Conservation (phyloP, 1,284 basidiomycete species). For the Irpex sp. region DNA sequence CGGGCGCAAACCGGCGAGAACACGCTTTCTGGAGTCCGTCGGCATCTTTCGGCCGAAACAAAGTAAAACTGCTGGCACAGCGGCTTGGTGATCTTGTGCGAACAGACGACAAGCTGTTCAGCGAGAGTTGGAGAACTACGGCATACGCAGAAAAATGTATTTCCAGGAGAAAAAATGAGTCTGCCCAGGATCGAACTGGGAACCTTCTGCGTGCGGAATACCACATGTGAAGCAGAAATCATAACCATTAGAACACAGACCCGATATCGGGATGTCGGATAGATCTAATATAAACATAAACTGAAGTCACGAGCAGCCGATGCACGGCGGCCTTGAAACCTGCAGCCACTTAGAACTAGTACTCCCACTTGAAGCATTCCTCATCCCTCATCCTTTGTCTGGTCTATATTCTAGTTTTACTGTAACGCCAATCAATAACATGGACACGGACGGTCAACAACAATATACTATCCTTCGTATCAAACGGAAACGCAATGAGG, state of each 20-base stretch:
- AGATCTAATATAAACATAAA: neutral
- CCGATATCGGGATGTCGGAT: slow-evolving; percentile 5
- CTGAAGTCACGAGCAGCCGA: no score
- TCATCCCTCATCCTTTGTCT: no score
- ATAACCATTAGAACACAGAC: slow-evolving; percentile 31
- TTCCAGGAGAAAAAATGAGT: slow-evolving; percentile 18
- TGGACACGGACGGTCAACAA: slow-evolving; percentile 6
- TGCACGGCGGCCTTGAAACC: no score
- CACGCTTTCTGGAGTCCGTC: neutral
- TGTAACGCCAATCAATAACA: neutral
- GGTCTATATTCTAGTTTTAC: no score
- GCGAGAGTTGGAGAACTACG: neutral
- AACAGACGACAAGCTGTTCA: no score
- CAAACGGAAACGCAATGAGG: slow-evolving; percentile 75
- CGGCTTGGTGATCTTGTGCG: neutral
- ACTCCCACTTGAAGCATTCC: no score
- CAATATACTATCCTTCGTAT: slow-evolving; percentile 65
- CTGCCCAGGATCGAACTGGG: slow-evolving; percentile 29
- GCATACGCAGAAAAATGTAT: neutral
- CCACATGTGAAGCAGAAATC: slow-evolving; percentile 27
- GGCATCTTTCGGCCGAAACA: neutral
- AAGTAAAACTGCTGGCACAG: neutral
- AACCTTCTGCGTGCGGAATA: slow-evolving; percentile 26
- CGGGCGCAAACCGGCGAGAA: neutral
- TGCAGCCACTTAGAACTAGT: no score